Base-by-base conservation (phyloP, 1,284 basidiomycete genomes). In the Melampsora americana region DNA sequence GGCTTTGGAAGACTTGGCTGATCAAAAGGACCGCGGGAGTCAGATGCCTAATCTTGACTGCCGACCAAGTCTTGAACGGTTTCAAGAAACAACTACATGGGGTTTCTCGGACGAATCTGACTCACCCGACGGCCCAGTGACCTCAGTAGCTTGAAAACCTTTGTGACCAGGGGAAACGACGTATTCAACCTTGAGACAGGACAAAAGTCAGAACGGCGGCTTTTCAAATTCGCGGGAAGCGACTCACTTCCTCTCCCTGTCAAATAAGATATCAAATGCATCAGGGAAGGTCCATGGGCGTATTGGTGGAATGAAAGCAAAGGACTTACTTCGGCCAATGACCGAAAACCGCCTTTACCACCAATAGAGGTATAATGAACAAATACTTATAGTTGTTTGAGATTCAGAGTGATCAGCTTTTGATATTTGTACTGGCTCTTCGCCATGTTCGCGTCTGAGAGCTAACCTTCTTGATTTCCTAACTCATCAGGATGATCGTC, bases 301-400 rank as follows among this genome's bases (percentile, higher is more conserved):
- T 26, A 6, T 46, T 26, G 32, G 1, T 44, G 35, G 5, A 26
- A 18, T 48, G 35, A 11, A 30, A 35, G 66, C n/a, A 48, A 39
- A 1, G 23, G 53, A 68, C 73, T 62, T 56, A 76, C 73, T 53
- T 76, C 73, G 39, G 66, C 73, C 60, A 76, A 61, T n/a, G 73
- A 76, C 16, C 73, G 65, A 53, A 76, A 76, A 30, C 66, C 61
- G 23, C 73, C 73, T 69, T 76, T 76, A 46, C 73, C 66, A n/a
- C 59, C 66, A 28, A 76, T 76, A 16, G 73, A 76, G 11, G 73
- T 76, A 39, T 76, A 76, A 76, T 76, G 73, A 5, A 76, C 73
- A 64, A 76, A 76, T 46, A 76, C 73, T 76, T 20, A 16, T 20
- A n/a, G 26, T 48, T 32, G 5, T 18, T 20, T 32, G 7, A 35